Evolutionary conservation across 2,329 filamentous ascomycete species (phyloP), one percentile per base, ranked within the genome.

Genomic region (Cryphonectria carpinicola): DNA sequence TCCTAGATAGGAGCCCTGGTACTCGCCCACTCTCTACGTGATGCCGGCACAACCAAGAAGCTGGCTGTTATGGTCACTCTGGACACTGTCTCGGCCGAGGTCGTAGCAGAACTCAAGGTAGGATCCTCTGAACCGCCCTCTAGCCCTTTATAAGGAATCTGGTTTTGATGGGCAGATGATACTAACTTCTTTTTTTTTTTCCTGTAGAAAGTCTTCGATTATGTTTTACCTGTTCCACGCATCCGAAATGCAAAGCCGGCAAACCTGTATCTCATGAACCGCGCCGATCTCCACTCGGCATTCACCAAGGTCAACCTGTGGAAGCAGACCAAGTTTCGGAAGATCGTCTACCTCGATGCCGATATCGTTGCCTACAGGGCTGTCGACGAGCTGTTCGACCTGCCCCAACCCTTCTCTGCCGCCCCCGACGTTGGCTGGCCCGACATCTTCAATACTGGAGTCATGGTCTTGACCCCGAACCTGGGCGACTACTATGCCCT

Each of bases 381-480:
- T 46, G 93, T 95, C 4, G 95, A 99, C 77, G 96, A 99, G 86
- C 89, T 99, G 69, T 97, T 99, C 78, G 87, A 90, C 70, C 79
- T 90, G 35, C 77, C 83, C 5, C 82, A 88, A 64, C 78, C 85
- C 68, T 91, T 91, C 78, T 87, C 89, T 56, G 90, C 96, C 2
- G 94, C 93, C 14, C 95, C 96, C 43, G 96, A 99, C 81, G 94
- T 98, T 76, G 96, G 96, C 75, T 99, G 96, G 96, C 96, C 96
- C 46, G 96, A 99, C 82, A 88, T 95, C 72, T 98, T 98, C 89
- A 99, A 99, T 82, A 94, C 93, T n/a, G 96, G 96, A 77, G 90
- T 99, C 76, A 97, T 99, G 94, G 94, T 94, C 49, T 82, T 99
- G 71, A 91, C 87, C 22, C 96, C 96, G 46, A 92, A 95, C 81